phyloP scores from a whole-genome alignment of 805 yeast species.

The Wickerhamiella domercqiae region DNA sequence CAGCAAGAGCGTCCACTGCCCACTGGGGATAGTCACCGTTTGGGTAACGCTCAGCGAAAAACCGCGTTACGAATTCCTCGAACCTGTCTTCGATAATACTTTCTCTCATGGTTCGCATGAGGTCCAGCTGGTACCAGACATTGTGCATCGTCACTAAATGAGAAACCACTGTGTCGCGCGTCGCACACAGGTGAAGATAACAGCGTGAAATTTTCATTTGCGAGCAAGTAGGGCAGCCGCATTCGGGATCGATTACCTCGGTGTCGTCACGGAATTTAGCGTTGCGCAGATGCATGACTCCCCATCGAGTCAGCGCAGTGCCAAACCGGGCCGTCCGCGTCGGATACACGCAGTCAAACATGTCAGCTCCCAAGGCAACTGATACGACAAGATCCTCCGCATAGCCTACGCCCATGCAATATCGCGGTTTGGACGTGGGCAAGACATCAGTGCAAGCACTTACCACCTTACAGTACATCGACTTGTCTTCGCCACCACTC shows the following conservation, averaged over 20 bases:
- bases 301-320: slow-evolving; percentile 28
- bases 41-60: slow-evolving; percentile 23
- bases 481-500: slow-evolving; percentile 33
- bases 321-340: slow-evolving; percentile 32
- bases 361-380: slow-evolving; percentile 33
- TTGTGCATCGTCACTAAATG: slow-evolving; percentile 31
- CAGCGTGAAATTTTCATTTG: slow-evolving; percentile 28
- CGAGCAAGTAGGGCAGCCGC: slow-evolving; percentile 29
- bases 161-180: slow-evolving; percentile 31
- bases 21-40: slow-evolving; percentile 27
- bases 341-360: slow-evolving; percentile 34
- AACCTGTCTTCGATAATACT: slow-evolving; percentile 27
- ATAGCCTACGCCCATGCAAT: slow-evolving; percentile 35
- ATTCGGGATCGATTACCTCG: slow-evolving; percentile 27
- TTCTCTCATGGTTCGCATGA: slow-evolving; percentile 27
- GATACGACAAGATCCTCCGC: slow-evolving; percentile 33
- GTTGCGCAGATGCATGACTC: slow-evolving; percentile 25
- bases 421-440: slow-evolving; percentile 29
- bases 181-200: slow-evolving; percentile 24
- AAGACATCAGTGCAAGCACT: slow-evolving; percentile 27
- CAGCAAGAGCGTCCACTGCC: slow-evolving; percentile 29
- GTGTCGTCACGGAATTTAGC: slow-evolving; percentile 24
- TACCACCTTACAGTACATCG: slow-evolving; percentile 28
- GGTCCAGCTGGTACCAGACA: slow-evolving; percentile 29
- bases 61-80: slow-evolving; percentile 25